Evolutionary conservation across 495 filamentous ascomycete species (phyloP), one percentile per base, ranked within the genome.

Genomic region (Tetracladium setigerum): DNA sequence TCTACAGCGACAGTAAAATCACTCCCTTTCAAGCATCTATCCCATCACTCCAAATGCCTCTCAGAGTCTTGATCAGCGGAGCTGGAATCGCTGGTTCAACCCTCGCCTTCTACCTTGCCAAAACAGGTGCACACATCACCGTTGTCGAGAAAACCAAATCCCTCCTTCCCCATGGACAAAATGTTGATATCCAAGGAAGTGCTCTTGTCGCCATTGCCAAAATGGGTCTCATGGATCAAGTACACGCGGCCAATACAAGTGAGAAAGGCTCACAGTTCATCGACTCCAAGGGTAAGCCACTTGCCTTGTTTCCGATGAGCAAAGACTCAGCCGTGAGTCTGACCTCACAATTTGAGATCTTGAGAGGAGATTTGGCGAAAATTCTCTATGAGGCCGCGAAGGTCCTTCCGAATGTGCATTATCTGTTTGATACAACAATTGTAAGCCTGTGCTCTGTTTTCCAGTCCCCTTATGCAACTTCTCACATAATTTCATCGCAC

Each of bases 321-420:
- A 55, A 54, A 30, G 65, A 66, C 13, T 68, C 69, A 27, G 50
- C 52, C 33, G 70, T 76, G 60, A 60, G 56, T 30, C 56, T 76
- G 1, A 63, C 70, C 10, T 73, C 71, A 2, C 76, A 81, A 56
- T 81, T 62, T 45, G 78, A 81, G 59, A 73, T 81, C 34, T 64
- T 76, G 48, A 59, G 78, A 6, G 76, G 72, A 4, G 69, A 78
- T 44, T 46, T 81, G 16, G 67, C 66, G 10, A 38, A 60, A n/a
- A 66, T 79, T 15, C 47, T 77, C 5, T 67, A 68, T 44, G 62
- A 72, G 19, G 45, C 62, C 30, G 72, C 68, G 4, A 67, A 71
- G 44, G 54, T 64, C 16, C 34, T 14, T 44, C 32, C 34, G 4
- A 42, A 49, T 35, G 32, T 42, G 5, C 63, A 62, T 10, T 74